Conservation (phyloP, 2,329 filamentous ascomycete genomes). For the Arachnopeziza araneosa region DNA sequence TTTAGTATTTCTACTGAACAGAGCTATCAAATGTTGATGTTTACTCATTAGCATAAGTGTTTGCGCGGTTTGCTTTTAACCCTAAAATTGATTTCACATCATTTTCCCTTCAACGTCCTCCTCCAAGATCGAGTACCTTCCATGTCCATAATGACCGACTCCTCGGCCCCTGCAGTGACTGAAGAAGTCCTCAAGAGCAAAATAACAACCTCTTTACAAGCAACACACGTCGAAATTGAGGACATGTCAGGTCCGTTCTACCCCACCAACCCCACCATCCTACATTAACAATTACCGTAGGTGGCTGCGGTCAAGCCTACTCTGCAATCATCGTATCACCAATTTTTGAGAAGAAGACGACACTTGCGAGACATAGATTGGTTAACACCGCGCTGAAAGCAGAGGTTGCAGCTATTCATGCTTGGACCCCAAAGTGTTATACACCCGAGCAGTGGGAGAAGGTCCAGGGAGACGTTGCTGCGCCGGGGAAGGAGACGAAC, state of each 20-base stretch:
- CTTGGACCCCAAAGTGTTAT: conserved; percentile 71
- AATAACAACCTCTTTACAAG: conserved; percentile 64
- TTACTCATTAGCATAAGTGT: background rate
- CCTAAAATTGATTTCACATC: conserved; percentile 15
- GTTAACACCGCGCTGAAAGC: conserved; percentile 63
- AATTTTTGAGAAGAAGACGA: conserved; percentile 53
- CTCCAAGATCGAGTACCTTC: background rate
- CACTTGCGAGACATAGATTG: conserved; percentile 61
- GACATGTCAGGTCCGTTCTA: conserved; percentile 74
- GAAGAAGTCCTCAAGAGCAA: conserved; percentile 64
- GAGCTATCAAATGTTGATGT: no score
- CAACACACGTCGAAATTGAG: conserved; percentile 77
- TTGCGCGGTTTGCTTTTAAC: background rate
- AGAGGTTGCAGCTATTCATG: conserved; percentile 70
- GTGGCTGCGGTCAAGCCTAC: conserved; percentile 66
- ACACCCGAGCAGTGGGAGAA: conserved; percentile 71
- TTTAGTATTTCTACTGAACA: no score
- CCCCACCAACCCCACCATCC: conserved; percentile 16
- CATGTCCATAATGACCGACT: background rate
- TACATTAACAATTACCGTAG: conserved; percentile 33
- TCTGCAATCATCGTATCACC: conserved; percentile 62
- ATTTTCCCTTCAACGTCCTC: background rate
- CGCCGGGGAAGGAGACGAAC: conserved; percentile 26
- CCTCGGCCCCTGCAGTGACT: conserved; percentile 50
- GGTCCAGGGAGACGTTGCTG: conserved; percentile 38